Conservation (phyloP, 805 yeast species). For the Candida saitoana region DNA sequence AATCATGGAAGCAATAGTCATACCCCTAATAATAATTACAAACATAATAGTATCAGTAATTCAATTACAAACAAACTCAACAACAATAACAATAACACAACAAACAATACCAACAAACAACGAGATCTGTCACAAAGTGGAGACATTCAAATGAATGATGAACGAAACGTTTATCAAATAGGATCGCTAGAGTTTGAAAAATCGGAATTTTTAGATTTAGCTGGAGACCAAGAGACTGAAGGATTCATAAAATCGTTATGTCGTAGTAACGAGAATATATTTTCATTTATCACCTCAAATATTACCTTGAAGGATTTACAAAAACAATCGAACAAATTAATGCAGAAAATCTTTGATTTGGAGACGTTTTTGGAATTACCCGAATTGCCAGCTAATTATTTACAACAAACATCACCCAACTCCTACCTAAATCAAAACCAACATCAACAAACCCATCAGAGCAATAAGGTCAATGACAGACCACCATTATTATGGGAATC, state of each 20-base stretch:
- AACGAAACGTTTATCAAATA: conserved; percentile 35
- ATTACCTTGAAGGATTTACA: conserved; percentile 42
- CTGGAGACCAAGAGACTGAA: conserved; percentile 47
- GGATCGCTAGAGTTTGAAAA: conserved; percentile 50
- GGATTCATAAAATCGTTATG: conserved; percentile 48
- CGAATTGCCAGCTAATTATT: conserved; percentile 30
- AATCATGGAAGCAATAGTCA: neutral
- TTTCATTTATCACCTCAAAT: conserved; percentile 40
- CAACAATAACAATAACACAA: neutral
- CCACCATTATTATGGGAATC: conserved; percentile 30
- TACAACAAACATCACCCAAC: conserved; percentile 8
- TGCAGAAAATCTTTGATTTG: conserved; percentile 25
- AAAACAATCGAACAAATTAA: conserved; percentile 33
- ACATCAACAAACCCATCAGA: neutral
- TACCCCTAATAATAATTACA: neutral
- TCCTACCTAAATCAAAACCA: neutral
- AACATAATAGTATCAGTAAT: neutral
- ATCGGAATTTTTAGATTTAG: conserved; percentile 42
- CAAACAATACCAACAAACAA: neutral
- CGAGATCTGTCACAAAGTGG: conserved; percentile 11
- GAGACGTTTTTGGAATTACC: conserved; percentile 27
- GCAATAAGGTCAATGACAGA: neutral
- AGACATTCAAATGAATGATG: conserved; percentile 21
- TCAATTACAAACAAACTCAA: neutral
- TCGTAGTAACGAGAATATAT: conserved; percentile 26